Evolutionary conservation across 345 rosid genomes (phyloP).

Genomic region (Garcia nutans): DNA sequence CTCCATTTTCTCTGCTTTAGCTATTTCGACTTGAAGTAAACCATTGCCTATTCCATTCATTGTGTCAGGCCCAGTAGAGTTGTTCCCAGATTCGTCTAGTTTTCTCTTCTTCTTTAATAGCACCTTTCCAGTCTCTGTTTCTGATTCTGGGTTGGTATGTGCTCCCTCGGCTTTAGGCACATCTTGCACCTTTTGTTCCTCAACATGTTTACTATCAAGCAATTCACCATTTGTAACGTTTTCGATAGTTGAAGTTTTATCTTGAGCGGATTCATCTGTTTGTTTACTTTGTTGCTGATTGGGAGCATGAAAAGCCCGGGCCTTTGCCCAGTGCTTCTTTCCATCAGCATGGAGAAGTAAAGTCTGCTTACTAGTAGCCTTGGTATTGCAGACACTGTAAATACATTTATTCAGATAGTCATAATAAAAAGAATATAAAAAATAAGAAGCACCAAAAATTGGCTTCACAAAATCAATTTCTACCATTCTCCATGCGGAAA

Average conservation of each 20-base stretch:
- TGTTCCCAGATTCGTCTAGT: slow-evolving; percentile 31
- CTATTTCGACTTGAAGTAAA: slow-evolving; percentile 36
- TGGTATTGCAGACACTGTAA: slow-evolving; percentile 74
- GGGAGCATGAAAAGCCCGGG: slow-evolving; percentile 63
- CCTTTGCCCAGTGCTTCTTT: slow-evolving; percentile 83
- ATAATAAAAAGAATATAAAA: not conserved
- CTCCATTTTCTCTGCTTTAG: slow-evolving; percentile 19
- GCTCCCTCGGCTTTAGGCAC: slow-evolving; percentile 15
- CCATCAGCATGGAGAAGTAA: slow-evolving; percentile 92
- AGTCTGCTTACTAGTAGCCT: slow-evolving; percentile 80
- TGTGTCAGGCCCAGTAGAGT: slow-evolving; percentile 16
- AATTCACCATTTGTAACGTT: slow-evolving; percentile 31
- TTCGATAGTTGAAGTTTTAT: slow-evolving; percentile 32
- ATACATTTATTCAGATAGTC: slow-evolving; percentile 1
- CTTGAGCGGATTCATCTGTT: slow-evolving; percentile 38
- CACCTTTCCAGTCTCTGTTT: slow-evolving; percentile 32
- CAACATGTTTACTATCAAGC: slow-evolving; percentile 16
- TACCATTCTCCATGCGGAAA: not conserved
- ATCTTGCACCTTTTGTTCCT: slow-evolving; percentile 37
- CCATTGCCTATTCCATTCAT: slow-evolving; percentile 36
- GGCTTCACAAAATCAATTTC: not conserved
- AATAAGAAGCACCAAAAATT: not conserved
- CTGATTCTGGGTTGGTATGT: slow-evolving; percentile 21
- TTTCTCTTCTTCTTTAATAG: slow-evolving; percentile 56
- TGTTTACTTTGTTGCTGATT: slow-evolving; percentile 48